Base-by-base conservation (phyloP, 352 stramenopile species). In the Phytophthora niederhauseri region DNA sequence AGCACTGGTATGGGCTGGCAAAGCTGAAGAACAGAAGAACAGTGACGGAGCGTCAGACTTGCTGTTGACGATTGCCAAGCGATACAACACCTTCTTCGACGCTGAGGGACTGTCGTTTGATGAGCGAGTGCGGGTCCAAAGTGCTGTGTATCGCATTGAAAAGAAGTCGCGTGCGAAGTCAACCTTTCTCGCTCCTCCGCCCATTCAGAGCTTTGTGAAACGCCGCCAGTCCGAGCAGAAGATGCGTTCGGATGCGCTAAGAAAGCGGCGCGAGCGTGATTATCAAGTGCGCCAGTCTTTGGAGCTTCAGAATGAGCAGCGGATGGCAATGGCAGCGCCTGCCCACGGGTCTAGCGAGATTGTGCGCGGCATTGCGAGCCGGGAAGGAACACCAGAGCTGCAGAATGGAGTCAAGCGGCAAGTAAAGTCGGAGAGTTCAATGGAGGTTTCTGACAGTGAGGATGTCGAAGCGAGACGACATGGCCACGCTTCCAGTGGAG, bases 181-280 rank as follows among this genome's bases (percentile, higher is more conserved):
- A 1, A 84, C 69, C 38, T 72, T 83, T 36, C 72, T 89, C 14
- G 79, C 80, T 4, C 88, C 88, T 41, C 87, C 87, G n/a, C 82
- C 80, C 14, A 95, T 96, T 64, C 84, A 96, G 51, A 95, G 87
- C 59, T 96, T 95, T 63, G 77, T 89, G 19, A 92, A 93, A 51
- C 81, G 87, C 9, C 78, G 85, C 49, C 71, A 85, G 24, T 93
- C 85, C 0, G 89, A 95, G 66, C 87, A 95, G 38, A 93, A 92
- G 54, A 73, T 85, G 31, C 82, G 85, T 2, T 87, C 70, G 3
- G 86, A 96, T 36, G 85, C 86, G 12, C 41, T 96, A 43, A 81
- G 81, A 4, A 89, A 87, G 31, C 87, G 89, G 24, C 82, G 89
- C 2, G 89, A 96, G 52, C 78, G 81, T 26, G 89, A 96, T 64